A percentile compares a stretch with the other conserved stretches of the same genome.
These are phyloP conservation scores for Phytophthora idaei DNA, from an alignment of 352 stramenopile species.

Conservation along the genomic window DNA sequence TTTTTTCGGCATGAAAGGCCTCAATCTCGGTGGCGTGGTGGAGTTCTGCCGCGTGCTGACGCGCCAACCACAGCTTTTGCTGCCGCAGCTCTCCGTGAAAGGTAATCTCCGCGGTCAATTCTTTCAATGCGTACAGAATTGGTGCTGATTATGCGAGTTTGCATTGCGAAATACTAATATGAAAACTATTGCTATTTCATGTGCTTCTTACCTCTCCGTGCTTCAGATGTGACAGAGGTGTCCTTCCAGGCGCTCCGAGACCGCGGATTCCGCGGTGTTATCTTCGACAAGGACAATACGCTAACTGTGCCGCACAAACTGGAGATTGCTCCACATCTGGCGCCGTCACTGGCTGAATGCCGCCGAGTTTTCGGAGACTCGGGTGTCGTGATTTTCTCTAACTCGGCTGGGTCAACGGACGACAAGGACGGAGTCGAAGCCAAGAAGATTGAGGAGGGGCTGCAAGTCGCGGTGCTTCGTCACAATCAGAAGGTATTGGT, in stretches of 20 bases:
- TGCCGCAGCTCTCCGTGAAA: conserved; percentile 85
- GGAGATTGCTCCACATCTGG: conserved; percentile 79
- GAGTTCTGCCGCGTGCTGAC: conserved; percentile 83
- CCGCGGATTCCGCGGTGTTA: conserved; percentile 90
- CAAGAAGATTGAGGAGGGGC: conserved; percentile 70
- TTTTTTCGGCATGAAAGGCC: conserved; percentile 54
- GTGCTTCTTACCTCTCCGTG: background rate
- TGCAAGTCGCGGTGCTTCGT: conserved; percentile 89
- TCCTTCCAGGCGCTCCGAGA: conserved; percentile 78
- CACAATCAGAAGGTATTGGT: conserved; percentile 88
- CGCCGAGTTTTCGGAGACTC: conserved; percentile 90
- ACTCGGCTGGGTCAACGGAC: conserved; percentile 94
- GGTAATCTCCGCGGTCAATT: conserved; percentile 36
- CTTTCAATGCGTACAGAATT: conserved; percentile 4
- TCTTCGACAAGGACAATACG: conserved; percentile 99
- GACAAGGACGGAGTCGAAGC: conserved; percentile 88
- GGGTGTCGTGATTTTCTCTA: conserved; percentile 94
- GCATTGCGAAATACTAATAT: background rate
- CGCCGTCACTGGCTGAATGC: conserved; percentile 70
- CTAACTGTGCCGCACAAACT: conserved; percentile 92
- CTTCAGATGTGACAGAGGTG: conserved; percentile 80
- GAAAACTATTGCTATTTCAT: background rate
- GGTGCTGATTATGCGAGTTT: background rate
- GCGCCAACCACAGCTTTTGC: conserved; percentile 70
- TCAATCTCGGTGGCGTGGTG: conserved; percentile 80